phyloP scores from a whole-genome alignment of 225 moss, liverwort and hornwort species.

The Bryoerythrophyllum caledonicum region DNA sequence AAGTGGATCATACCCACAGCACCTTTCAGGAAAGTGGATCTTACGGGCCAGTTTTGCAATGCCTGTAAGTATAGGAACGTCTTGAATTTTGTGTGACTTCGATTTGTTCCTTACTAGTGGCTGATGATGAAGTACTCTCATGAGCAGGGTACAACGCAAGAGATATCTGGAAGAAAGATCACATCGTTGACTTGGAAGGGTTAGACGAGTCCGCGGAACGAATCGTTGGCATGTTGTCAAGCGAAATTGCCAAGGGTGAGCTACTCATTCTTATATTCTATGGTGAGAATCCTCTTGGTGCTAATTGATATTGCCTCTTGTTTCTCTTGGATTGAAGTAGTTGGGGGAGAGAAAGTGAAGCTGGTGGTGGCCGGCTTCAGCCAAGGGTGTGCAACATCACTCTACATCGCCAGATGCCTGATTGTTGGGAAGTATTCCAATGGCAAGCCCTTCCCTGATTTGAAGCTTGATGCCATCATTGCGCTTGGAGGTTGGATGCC shows the following conservation, averaged over 20 bases:
- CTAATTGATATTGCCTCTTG: background rate
- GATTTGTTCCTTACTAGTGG: background rate
- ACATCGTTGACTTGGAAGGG: conserved; percentile 1
- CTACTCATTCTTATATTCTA: background rate
- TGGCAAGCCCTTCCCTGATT: conserved; percentile 4
- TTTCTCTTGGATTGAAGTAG: conserved; percentile 1
- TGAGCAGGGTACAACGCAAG: conserved; percentile 18
- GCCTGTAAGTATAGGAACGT: background rate
- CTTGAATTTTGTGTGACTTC: background rate
- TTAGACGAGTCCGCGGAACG: background rate
- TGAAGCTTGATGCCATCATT: background rate
- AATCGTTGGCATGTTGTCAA: background rate
- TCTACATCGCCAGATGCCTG: conserved; percentile 1
- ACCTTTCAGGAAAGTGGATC: background rate
- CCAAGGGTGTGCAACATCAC: conserved; percentile 4
- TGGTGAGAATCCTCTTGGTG: background rate
- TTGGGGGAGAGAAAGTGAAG: background rate
- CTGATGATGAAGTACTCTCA: background rate
- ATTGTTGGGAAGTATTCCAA: conserved; percentile 3
- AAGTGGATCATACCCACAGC: background rate
- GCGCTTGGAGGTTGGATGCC: conserved; percentile 7
- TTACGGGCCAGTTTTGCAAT: background rate
- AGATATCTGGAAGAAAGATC: background rate
- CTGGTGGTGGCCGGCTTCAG: conserved; percentile 11
- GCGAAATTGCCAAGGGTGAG: conserved; percentile 3